A percentile compares a stretch with the other conserved stretches of the same genome.
Evolutionary conservation across 2,329 filamentous ascomycete species (phyloP).

Genomic region (Cercospora sp.): DNA sequence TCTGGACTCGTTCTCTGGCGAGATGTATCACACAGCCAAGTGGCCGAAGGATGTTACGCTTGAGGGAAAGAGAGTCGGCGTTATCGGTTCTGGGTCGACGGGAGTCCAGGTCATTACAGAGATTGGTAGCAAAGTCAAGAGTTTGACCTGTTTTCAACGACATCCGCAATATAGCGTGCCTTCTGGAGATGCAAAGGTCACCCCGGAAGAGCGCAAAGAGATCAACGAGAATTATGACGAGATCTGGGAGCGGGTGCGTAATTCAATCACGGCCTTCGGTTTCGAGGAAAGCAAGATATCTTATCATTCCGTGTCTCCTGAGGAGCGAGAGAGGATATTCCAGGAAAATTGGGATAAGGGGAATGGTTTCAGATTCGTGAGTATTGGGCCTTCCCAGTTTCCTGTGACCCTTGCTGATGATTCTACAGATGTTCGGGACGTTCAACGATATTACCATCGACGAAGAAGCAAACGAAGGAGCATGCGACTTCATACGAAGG

Average conservation of each 20-base stretch:
- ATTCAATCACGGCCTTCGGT: slow-evolving; percentile 38
- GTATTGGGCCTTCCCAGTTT: not conserved
- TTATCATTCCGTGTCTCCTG: slow-evolving; percentile 28
- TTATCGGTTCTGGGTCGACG: slow-evolving; percentile 47
- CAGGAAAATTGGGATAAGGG: slow-evolving; percentile 53
- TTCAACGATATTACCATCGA: slow-evolving; percentile 56
- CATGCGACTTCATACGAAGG: slow-evolving; percentile 58
- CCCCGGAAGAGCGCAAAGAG: slow-evolving; percentile 31
- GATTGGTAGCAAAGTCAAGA: slow-evolving; percentile 34
- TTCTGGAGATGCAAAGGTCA: slow-evolving; percentile 33
- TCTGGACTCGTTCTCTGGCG: slow-evolving; percentile 43
- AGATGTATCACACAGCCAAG: slow-evolving; percentile 43
- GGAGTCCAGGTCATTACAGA: slow-evolving; percentile 44
- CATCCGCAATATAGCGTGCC: slow-evolving; percentile 43
- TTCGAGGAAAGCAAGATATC: slow-evolving; percentile 35
- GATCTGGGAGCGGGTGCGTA: slow-evolving; percentile 36
- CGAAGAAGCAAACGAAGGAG: slow-evolving; percentile 52
- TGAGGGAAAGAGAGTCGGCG: slow-evolving; percentile 41
- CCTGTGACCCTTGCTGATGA: not conserved
- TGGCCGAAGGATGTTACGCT: slow-evolving; percentile 39
- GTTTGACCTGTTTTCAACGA: slow-evolving; percentile 40
- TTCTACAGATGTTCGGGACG: slow-evolving; percentile 47
- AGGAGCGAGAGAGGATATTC: slow-evolving; percentile 50
- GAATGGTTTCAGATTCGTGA: slow-evolving; percentile 52
- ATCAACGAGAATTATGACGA: slow-evolving; percentile 24